A percentile compares a stretch with the other conserved stretches of the same genome.
Conservation (phyloP, 805 yeast genomes). For the Sugiyamaella floridensis region DNA sequence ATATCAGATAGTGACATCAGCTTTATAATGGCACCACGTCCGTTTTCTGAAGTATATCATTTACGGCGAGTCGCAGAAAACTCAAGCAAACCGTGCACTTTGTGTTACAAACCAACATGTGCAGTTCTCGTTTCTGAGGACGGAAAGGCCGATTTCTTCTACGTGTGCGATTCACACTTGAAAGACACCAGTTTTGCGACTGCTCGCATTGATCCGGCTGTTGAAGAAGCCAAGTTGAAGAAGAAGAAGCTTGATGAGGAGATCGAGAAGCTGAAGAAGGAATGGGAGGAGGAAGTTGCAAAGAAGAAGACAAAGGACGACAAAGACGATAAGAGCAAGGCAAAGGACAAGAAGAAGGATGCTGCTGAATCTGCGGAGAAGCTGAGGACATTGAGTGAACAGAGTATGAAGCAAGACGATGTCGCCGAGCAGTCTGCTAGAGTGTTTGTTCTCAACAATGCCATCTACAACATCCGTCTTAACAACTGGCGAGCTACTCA, state of each 20-base stretch:
- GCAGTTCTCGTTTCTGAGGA: conserved; percentile 43
- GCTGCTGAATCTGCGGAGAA: conserved; percentile 11
- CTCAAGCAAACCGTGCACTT: conserved; percentile 41
- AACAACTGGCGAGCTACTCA: conserved; percentile 25
- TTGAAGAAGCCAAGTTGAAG: conserved; percentile 26
- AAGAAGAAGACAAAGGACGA: conserved; percentile 14
- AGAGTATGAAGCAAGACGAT: conserved; percentile 22
- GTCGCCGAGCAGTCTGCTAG: conserved; percentile 31
- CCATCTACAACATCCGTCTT: conserved; percentile 38
- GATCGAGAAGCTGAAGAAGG: conserved; percentile 28
- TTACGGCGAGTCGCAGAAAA: conserved; percentile 41
- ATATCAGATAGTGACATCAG: background rate
- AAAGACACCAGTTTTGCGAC: conserved; percentile 43
- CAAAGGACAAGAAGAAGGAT: conserved; percentile 16
- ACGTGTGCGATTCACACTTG: conserved; percentile 45
- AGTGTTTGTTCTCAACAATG: conserved; percentile 35
- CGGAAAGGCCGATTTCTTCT: conserved; percentile 45
- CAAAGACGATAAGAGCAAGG: conserved; percentile 14
- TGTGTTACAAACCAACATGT: conserved; percentile 49
- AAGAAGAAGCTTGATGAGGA: conserved; percentile 25
- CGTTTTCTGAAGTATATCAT: conserved; percentile 39
- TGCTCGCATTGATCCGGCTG: conserved; percentile 36
- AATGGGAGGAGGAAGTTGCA: conserved; percentile 28
- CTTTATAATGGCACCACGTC: conserved; percentile 8
- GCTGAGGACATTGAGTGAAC: conserved; percentile 15